Base-by-base conservation (phyloP, 441 rosid genomes). In the Corymbia calophylla region DNA sequence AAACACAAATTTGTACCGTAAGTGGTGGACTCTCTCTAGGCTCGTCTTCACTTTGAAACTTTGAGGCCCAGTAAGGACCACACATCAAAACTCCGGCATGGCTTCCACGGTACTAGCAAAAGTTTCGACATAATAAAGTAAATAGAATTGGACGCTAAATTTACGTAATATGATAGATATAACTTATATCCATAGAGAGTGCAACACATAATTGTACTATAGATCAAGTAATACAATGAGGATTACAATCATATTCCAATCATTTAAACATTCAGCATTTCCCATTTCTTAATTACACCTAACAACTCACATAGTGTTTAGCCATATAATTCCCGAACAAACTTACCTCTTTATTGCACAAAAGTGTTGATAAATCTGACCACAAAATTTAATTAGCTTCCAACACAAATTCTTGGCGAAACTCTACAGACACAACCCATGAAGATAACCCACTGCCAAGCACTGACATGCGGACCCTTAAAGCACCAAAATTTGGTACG, bases 101-200 rank as follows among this genome's bases (percentile, higher is more conserved):
- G 32, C 80, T 68, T 4, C 17, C 25, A 7, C 18, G 25, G 6
- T 32, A 9, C 80, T 18, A 32, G 80, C 25, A 32, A 12, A 32
- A 32, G 13, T 18, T 32, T 68, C 25, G 5, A 25, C 25, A 32
- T 18, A 68, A 68, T 68, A 32, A 68, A 68, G 32, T 32, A 68
- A 17, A 31, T 5, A 68, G 2, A 68, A 68, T 31, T 1, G 2
- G 44, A 9, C 13, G 32, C 2, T 32, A 6, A 0, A 68, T 31
- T 4, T 31, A 18, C 23, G 1, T 68, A 32, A 4, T 68, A 17
- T 21, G 10, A 17, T 68, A 68, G 12, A 68, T 31, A 9, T 31
- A 44, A 31, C 21, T 3, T 68, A 68, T 6, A 68, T 68, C 3
- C 5, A 68, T 0, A 0, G 11, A 2, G 6, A 68, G 23, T 2